Base-by-base conservation (phyloP, 768 basidiomycete genomes). In the Naganishia onofrii region DNA sequence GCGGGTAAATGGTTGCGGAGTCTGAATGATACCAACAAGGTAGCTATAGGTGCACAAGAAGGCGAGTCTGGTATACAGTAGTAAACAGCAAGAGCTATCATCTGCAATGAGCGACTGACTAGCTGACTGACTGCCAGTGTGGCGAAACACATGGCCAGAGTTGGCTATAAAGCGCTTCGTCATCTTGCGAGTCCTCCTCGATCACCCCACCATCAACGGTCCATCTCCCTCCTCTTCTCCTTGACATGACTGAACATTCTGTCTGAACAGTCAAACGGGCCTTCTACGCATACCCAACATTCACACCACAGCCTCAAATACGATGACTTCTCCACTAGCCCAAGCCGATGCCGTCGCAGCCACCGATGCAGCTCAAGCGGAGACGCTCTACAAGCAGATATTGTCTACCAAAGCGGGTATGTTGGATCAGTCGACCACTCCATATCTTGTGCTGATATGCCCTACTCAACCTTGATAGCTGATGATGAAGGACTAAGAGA, bases 371-470 rank as follows among this genome's bases (percentile, higher is more conserved):
- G 76, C 84, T 68, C 84, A 86, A 64, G 89, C 91, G 5, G 91
- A 92, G 78, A 77, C 81, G 44, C 82, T 93, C n/a, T 92, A 91
- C 82, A 87, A 87, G 73, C 84, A 88, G 63, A 87, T 93, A 31
- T 83, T 92, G 8, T 74, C 76, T 21, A 80, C 84, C 48, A 80
- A 84, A 71, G 74, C 76, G 51, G 76, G 80, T 80, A 34, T 70
- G 78, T 72, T 21, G 8, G 38, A 9, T 9, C 38, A 1, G 15
- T 9, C 34, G 17, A 3, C 15, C 17, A 5, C 23, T 54, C 32
- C 56, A n/a, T 1, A n/a, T 15, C 15, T 38, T 23, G 1, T 23
- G 55, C 66, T 71, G 66, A 52, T 79, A 83, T 57, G 28, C 79
- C 71, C 70, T 28, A 66, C 69, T 32, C 72, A 17, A n/a, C n/a